These are phyloP conservation scores for Berkeleyomyces rouxiae DNA, from an alignment of 2,329 filamentous ascomycete species.

Conservation along the genomic window DNA sequence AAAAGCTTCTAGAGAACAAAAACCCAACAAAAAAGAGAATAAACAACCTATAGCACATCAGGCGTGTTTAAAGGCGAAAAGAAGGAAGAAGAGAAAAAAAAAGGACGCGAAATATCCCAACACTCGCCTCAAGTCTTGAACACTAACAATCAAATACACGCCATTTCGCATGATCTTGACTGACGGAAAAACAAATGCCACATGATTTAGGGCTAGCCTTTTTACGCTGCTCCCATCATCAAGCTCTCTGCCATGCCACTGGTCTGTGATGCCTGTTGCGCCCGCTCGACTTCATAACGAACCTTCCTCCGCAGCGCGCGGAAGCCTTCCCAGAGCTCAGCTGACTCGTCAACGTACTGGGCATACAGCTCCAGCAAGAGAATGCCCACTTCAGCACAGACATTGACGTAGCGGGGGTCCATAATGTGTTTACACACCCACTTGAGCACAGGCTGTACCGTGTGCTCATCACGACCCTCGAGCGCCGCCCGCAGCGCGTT, in stretches of 20 bases:
- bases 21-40: neutral
- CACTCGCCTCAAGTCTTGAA: neutral
- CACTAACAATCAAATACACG: neutral
- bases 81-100: neutral
- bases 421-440: constrained; percentile 72
- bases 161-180: neutral
- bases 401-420: constrained; percentile 62
- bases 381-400: constrained; percentile 71
- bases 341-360: constrained; percentile 56
- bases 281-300: constrained; percentile 60
- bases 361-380: constrained; percentile 77
- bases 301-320: constrained; percentile 54
- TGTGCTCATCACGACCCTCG: constrained; percentile 61
- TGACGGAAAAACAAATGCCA: neutral
- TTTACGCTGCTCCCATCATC: constrained; percentile 28
- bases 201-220: neutral
- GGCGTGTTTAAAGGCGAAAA: neutral
- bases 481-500: constrained; percentile 70
- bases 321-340: constrained; percentile 55
- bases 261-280: constrained; percentile 66
- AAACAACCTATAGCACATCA: neutral
- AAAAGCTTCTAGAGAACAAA: neutral
- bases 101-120: neutral
- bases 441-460: constrained; percentile 63
- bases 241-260: constrained; percentile 70